Evolutionary conservation across 192 early-diverging fungal species (phyloP), one percentile per base, ranked within the genome.

Genomic region (Backusella sp.): DNA sequence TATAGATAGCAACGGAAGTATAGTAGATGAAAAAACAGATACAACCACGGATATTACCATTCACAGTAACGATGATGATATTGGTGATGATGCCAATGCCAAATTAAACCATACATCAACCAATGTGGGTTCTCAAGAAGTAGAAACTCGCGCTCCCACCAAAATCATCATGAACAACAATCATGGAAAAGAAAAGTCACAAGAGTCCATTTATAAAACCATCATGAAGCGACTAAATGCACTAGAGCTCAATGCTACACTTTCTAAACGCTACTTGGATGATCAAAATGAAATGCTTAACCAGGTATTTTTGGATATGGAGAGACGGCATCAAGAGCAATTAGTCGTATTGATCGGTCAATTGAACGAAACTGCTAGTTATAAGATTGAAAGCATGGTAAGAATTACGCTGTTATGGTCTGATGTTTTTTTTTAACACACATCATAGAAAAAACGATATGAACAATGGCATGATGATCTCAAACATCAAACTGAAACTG

Each of bases 201-300:
- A 96, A 77, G 95, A 94, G 66, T 92, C 89, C 52, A 91, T 96
- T 37, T 97, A 94, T 83, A 96, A 96, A 71, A 95, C 91, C 19
- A 96, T 98, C 32, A 90, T 95, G 87, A 95, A 93, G 72, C 91
- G 97, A 11, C 82, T 98, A 6, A 79, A 83, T 36, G 80, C 86
- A 19, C 83, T 98, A 14, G 97, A 98, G 74, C 82, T 90, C n/a
- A 96, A 96, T 80, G 86, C 93, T 6, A 94, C 93, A 0, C 76
- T 93, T 14, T 88, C 90, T 17, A 89, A 91, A 73, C 88, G 86
- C 53, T 94, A 94, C 73, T 73, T 95, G 74, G 92, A 95, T 59
- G 91, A 93, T 37, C 92, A 95, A 79, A 93, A 89, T 70, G 84
- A 87, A 69, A 84, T 92, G 71, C 85, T 92, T 36, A 91, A 90